Conservation (phyloP, 441 rosid species). For the Theobroma grandiflorum region DNA sequence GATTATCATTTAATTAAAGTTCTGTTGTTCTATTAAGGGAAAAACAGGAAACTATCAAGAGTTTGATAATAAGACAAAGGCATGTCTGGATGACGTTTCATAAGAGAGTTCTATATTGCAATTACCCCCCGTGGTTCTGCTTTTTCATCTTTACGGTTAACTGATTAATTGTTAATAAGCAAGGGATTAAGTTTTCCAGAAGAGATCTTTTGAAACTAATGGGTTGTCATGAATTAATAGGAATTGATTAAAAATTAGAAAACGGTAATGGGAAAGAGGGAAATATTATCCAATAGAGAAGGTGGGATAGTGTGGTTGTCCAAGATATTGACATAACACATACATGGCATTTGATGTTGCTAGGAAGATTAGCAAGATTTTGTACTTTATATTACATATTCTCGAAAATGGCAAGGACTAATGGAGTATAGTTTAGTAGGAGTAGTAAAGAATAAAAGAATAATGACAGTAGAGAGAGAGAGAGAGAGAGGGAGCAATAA, state of each 20-base stretch:
- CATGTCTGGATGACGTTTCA: conserved; percentile 13
- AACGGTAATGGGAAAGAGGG: conserved; percentile 1
- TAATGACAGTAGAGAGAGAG: conserved; percentile 18
- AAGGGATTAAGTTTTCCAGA: background rate
- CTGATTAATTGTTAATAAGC: background rate
- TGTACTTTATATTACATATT: conserved; percentile 28
- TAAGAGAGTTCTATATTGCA: too few relatives aligned
- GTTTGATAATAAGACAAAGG: background rate
- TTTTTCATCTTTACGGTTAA: background rate
- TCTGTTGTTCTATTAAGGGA: background rate
- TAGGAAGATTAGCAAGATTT: conserved; percentile 49
- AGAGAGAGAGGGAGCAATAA: conserved; percentile 31
- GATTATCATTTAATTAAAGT: conserved; percentile 5
- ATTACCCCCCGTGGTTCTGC: background rate
- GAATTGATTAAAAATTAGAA: background rate
- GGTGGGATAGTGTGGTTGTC: conserved; percentile 28
- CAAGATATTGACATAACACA: conserved; percentile 32
- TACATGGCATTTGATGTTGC: conserved; percentile 38
- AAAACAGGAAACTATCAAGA: background rate
- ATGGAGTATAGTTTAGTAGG: conserved; percentile 16
- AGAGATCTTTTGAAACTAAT: background rate
- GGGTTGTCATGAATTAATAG: background rate
- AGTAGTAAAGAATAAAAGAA: background rate
- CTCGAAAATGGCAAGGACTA: conserved; percentile 27
- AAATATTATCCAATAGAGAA: conserved; percentile 19